These are phyloP conservation scores for Inonotus hispidus DNA, from an alignment of 1,284 basidiomycete species.

Conservation along the genomic window DNA sequence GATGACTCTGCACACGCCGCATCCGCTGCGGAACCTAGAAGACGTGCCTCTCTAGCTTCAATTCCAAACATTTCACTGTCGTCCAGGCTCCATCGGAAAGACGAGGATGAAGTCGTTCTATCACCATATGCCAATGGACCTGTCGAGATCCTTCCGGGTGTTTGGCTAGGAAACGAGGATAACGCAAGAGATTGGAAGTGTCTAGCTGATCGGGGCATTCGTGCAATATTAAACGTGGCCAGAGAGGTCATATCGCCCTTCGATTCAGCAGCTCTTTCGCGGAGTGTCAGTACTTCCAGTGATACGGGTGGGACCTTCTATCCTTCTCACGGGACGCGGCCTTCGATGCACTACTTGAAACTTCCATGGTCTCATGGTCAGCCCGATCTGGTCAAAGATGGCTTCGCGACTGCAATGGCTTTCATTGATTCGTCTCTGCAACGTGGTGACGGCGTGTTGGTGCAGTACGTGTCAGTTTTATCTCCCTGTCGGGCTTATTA, in stretches of 20 bases:
- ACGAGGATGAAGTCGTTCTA: constrained; percentile 56
- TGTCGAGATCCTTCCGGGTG: constrained; percentile 80
- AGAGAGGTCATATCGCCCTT: constrained; percentile 87
- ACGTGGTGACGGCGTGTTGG: constrained; percentile 73
- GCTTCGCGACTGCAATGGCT: constrained; percentile 74
- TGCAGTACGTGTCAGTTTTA: constrained; percentile 65
- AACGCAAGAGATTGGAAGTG: constrained; percentile 77
- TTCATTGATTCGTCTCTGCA: constrained; percentile 77
- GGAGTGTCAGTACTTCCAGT: constrained; percentile 51
- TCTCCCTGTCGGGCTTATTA: constrained; percentile 12
- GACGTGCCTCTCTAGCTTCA: constrained; percentile 59
- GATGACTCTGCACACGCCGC: neutral
- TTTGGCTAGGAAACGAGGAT: constrained; percentile 94
- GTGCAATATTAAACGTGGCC: constrained; percentile 88
- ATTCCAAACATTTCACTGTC: constrained; percentile 47
- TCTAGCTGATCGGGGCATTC: constrained; percentile 71
- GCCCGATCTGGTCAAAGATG: constrained; percentile 73
- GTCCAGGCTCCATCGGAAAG: constrained; percentile 53
- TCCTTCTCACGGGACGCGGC: constrained; percentile 64
- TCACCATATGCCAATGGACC: constrained; percentile 84
- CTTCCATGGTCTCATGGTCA: constrained; percentile 94
- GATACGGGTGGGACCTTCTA: constrained; percentile 4
- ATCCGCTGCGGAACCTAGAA: constrained; percentile 24
- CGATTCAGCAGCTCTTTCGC: constrained; percentile 47
- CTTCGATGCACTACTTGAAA: constrained; percentile 86